Conservation (phyloP, 2,329 filamentous ascomycete genomes). For the Phaeomoniella chlamydospora region DNA sequence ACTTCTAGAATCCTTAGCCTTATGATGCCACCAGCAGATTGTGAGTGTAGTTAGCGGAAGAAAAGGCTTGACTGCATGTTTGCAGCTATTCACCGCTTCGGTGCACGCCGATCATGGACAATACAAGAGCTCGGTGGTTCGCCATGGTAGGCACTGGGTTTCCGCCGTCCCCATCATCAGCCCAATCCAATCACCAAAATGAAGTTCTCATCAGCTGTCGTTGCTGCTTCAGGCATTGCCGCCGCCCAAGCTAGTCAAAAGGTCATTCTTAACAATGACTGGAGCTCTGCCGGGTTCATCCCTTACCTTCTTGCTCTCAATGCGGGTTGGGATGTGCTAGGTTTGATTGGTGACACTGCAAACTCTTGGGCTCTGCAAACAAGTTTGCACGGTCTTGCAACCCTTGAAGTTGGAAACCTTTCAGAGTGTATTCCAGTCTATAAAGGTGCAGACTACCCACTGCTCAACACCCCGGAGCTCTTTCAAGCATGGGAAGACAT, state of each 20-base stretch:
- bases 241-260: not conserved
- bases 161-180: no score
- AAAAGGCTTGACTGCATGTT: no score
- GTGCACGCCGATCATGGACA: no score
- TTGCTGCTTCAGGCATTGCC: not conserved
- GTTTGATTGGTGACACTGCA: conserved; percentile 24
- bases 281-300: conserved; percentile 26
- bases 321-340: conserved; percentile 29
- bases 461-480: conserved; percentile 29
- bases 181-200: no score
- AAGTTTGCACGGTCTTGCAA: conserved; percentile 31
- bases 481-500: conserved; percentile 30
- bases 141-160: no score
- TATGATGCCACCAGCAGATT: no score
- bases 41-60: no score
- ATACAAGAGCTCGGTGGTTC: no score
- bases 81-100: no score
- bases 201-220: not conserved
- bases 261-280: conserved; percentile 31
- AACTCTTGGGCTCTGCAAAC: conserved; percentile 32
- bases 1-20: no score
- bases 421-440: conserved; percentile 33
- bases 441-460: conserved; percentile 30
- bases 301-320: conserved; percentile 30
- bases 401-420: conserved; percentile 30